These are phyloP conservation scores for Boletus rubescentipes DNA, from an alignment of 768 basidiomycete genomes.

Conservation along the genomic window DNA sequence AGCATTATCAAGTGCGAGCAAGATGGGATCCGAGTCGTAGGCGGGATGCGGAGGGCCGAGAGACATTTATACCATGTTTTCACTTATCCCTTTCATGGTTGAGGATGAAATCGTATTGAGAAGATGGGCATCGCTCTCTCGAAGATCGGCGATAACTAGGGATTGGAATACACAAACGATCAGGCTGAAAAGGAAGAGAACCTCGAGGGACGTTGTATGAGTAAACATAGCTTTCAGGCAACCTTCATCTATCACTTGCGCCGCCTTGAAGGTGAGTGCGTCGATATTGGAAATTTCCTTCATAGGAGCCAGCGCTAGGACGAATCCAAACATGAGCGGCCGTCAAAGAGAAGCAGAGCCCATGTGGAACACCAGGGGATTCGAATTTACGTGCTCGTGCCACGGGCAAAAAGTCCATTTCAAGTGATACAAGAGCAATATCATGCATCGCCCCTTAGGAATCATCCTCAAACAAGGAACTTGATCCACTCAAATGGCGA, in stretches of 20 bases:
- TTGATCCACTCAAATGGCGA: slow-evolving; percentile 11
- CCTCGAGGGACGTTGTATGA: background rate
- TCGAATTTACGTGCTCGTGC: background rate
- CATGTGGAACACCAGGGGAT: background rate
- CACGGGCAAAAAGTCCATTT: slow-evolving; percentile 1
- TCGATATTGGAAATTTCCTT: background rate
- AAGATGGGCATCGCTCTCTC: background rate
- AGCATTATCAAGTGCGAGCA: background rate
- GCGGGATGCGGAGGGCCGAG: background rate
- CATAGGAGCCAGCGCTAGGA: background rate
- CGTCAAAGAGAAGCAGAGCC: background rate
- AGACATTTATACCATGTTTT: slow-evolving; percentile 14
- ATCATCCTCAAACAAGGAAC: background rate
- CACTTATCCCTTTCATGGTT: background rate
- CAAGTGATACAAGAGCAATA: background rate
- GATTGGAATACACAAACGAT: background rate
- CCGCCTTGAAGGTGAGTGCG: background rate
- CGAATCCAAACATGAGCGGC: background rate
- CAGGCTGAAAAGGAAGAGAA: slow-evolving; percentile 1
- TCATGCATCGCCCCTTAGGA: background rate
- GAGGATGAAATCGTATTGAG: background rate
- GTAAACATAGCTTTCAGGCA: background rate
- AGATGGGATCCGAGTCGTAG: background rate
- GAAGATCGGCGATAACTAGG: slow-evolving; percentile 1
- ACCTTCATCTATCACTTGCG: background rate